Percentiles rank a stretch among this genome's conserved stretches.
Evolutionary conservation across 306 rosid species (phyloP).

Genomic region (Cicer judaicum): DNA sequence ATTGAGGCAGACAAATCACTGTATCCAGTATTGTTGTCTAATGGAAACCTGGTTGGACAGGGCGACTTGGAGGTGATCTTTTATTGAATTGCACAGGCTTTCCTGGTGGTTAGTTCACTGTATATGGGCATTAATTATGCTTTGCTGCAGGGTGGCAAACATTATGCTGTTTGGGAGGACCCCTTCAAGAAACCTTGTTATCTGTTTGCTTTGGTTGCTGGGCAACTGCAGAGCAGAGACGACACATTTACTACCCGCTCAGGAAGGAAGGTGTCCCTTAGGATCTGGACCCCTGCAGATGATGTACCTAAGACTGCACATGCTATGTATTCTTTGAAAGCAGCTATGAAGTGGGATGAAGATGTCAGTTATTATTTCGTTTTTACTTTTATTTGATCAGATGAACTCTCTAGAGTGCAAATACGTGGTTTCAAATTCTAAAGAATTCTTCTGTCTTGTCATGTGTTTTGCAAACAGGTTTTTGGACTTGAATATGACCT

Average conservation of each 20-base stretch:
- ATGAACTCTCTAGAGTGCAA: conserved; percentile 35
- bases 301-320: conserved; percentile 91
- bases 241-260: conserved; percentile 75
- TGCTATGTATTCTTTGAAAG: conserved; percentile 94
- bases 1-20: conserved; percentile 83
- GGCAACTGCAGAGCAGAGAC: conserved; percentile 87
- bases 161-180: conserved; percentile 94
- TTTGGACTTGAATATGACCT: conserved; percentile 98
- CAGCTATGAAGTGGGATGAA: conserved; percentile 99
- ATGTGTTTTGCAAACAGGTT: conserved; percentile 61
- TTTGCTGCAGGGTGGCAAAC: conserved; percentile 78
- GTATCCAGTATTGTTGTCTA: conserved; percentile 94
- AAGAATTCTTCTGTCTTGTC: conserved; percentile 40
- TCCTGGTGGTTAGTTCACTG: conserved; percentile 33
- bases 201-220: conserved; percentile 99
- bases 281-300: conserved; percentile 94
- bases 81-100: conserved; percentile 26
- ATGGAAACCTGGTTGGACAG: conserved; percentile 85
- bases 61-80: conserved; percentile 85
- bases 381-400: conserved; percentile 32
- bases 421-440: conserved; percentile 27
- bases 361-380: conserved; percentile 68
- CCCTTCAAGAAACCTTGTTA: conserved; percentile 98
- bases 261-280: conserved; percentile 79
- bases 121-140: conserved; percentile 39